These are phyloP conservation scores for Xylaria telfairii DNA, from an alignment of 495 filamentous ascomycete genomes.

Conservation along the genomic window DNA sequence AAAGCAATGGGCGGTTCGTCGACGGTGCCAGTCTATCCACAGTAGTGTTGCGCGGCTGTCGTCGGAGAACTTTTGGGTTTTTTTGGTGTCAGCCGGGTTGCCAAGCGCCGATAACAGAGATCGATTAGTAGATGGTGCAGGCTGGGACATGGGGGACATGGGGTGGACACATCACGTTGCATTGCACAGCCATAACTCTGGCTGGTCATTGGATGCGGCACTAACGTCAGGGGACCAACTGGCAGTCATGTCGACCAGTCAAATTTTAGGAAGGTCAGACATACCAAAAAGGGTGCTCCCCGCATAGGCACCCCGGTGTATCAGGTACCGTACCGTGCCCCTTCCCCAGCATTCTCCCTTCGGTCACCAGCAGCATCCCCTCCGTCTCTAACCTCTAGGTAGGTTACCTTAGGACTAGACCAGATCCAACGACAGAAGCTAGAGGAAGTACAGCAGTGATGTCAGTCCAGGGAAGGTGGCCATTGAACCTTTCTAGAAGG, in stretches of 20 bases:
- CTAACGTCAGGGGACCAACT: no score
- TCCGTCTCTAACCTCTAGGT: not conserved
- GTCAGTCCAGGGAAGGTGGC: conserved; percentile 1
- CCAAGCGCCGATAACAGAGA: conserved; percentile 2
- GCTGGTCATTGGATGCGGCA: no score
- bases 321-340: no score
- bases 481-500: not conserved
- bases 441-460: not conserved
- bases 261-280: not conserved
- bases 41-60: conserved; percentile 23
- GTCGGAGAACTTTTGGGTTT: conserved; percentile 15
- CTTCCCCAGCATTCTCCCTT: conserved; percentile 2
- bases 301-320: not conserved
- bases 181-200: not conserved
- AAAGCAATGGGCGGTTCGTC: conserved; percentile 6
- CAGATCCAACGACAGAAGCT: not conserved
- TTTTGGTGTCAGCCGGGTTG: not conserved
- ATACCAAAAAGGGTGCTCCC: conserved; percentile 3
- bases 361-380: conserved; percentile 6
- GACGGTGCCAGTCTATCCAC: not conserved
- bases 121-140: not conserved
- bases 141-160: not conserved
- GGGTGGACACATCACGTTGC: not conserved
- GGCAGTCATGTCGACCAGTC: conserved; percentile 1
- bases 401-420: no score